A percentile compares a stretch with the other conserved stretches of the same genome.
Conservation (phyloP, 306 rosid genomes). For the Glycine soja region DNA sequence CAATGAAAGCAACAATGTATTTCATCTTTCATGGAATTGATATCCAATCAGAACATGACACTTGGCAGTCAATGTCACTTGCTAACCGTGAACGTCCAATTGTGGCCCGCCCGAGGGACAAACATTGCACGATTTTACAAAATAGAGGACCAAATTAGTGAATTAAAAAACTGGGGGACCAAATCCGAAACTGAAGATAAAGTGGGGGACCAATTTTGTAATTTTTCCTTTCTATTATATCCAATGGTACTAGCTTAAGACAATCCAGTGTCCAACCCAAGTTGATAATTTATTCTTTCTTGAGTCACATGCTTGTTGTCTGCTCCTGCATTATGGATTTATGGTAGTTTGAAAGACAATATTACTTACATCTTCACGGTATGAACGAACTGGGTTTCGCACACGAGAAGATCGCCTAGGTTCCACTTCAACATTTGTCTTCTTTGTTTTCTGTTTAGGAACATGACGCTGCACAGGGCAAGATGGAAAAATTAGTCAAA, state of each 20-base stretch:
- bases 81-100: too few relatives aligned
- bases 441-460: constrained; percentile 43
- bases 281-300: not conserved
- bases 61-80: too few relatives aligned
- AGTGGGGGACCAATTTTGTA: too few relatives aligned
- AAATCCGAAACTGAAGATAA: too few relatives aligned
- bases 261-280: not conserved
- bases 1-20: too few relatives aligned
- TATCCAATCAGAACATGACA: too few relatives aligned
- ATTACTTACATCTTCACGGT: not conserved
- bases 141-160: too few relatives aligned
- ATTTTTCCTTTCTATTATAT: not conserved
- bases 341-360: not conserved
- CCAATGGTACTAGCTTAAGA: not conserved
- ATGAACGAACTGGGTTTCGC: not conserved
- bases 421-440: not conserved
- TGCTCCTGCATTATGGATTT: not conserved
- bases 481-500: not conserved
- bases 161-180: too few relatives aligned
- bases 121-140: too few relatives aligned
- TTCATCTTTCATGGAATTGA: too few relatives aligned
- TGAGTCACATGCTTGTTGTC: not conserved
- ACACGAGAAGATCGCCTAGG: constrained; percentile 17
- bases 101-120: too few relatives aligned
- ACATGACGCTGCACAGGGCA: constrained; percentile 49